These are phyloP conservation scores for Phialophora expanda DNA, from an alignment of 2,329 filamentous ascomycete genomes.

Conservation along the genomic window DNA sequence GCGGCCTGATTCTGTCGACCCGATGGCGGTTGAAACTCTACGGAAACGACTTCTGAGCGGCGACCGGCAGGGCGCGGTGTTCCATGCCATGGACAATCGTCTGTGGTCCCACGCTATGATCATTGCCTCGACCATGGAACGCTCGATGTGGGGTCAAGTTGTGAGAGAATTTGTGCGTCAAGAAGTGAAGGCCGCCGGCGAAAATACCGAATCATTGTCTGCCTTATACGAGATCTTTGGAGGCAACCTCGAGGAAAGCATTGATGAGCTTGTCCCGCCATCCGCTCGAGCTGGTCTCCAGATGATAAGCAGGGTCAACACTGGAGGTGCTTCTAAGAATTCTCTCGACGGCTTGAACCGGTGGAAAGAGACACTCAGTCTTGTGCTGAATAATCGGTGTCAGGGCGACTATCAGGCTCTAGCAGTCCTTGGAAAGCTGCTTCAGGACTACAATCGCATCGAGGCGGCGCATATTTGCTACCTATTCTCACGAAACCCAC, in stretches of 20 bases:
- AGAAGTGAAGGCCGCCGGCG: constrained; percentile 82
- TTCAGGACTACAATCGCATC: constrained; percentile 82
- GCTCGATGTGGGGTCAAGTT: constrained; percentile 83
- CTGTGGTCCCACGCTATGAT: constrained; percentile 97
- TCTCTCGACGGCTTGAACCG: constrained; percentile 84
- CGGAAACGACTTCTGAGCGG: constrained; percentile 76
- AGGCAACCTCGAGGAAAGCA: constrained; percentile 90
- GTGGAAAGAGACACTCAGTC: constrained; percentile 86
- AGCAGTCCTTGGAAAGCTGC: constrained; percentile 76
- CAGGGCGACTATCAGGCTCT: constrained; percentile 77
- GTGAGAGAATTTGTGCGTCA: constrained; percentile 94
- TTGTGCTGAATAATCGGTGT: constrained; percentile 88
- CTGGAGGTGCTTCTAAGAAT: constrained; percentile 68
- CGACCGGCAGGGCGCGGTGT: constrained; percentile 87
- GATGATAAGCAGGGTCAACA: constrained; percentile 77
- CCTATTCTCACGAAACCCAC: constrained; percentile 72
- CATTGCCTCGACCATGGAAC: constrained; percentile 78
- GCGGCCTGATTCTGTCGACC: constrained; percentile 71
- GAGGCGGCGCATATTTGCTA: constrained; percentile 95
- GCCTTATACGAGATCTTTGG: constrained; percentile 93
- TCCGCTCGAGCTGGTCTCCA: constrained; percentile 92
- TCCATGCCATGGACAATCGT: constrained; percentile 89
- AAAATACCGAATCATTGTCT: constrained; percentile 83
- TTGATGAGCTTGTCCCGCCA: constrained; percentile 91
- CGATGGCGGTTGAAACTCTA: constrained; percentile 71